Evolutionary conservation across 352 stramenopile genomes (phyloP), one percentile per base, ranked within the genome.

Genomic region (Globisporangium iwayamae): DNA sequence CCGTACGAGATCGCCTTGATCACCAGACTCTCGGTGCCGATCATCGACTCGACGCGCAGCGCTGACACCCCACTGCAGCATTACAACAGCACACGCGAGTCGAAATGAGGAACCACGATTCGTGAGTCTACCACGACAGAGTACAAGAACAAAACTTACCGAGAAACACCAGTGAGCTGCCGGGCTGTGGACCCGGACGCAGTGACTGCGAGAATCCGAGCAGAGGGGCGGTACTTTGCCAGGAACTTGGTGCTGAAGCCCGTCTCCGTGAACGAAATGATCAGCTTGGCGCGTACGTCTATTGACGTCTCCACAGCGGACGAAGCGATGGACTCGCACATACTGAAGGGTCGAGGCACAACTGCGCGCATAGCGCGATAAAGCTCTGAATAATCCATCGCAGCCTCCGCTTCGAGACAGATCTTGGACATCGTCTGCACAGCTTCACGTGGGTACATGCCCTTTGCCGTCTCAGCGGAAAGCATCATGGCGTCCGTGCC

Each of bases 401-500:
- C 83, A 51, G 71, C 71, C 48, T 99, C 96, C 13, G 94, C 96
- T 70, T 98, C 94, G 45, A 87, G 74, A 56, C 87, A 97, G 54
- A 98, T 98, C 39, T 83, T 83, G 10, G 90, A 77, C 96, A 98
- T 98, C 1, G 98, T 99, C 63, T 80, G 73, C 10, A 99, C 96
- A 28, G 98, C 92, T 58, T 97, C 85, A 10, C 87, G 76, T 16
- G 98, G 97, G 73, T 99, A 98, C 68, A 98, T 89, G 46, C 98
- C 98, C 62, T 98, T 99, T 32, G 98, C 98, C 2, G 97, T 99
- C 85, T 99, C 98, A 34, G 96, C 98, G 22, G 95, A 99, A 28
- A 99, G 71, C 98, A 99, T 99, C 65, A 99, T 93, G n/a, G 87
- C 93, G 78, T 99, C 98, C 13, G 97, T 99, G 55, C 97, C 97